Conservation (phyloP, 2,329 filamentous ascomycete genomes). For the Neobulgaria alba region DNA sequence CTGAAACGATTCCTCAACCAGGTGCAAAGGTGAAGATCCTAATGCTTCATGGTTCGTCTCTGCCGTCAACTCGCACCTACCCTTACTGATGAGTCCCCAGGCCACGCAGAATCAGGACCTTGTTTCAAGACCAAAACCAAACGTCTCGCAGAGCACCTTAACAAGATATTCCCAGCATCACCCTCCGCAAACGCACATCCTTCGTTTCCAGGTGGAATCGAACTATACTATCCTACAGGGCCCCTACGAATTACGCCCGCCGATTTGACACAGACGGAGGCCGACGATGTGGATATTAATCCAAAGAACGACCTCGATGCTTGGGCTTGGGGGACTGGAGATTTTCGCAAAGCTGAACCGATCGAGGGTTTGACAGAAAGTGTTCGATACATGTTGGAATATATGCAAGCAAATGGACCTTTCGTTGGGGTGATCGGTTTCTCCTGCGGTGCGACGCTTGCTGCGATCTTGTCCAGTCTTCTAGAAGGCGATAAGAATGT, state of each 20-base stretch:
- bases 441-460: conserved; percentile 4
- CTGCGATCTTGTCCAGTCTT: conserved; percentile 2
- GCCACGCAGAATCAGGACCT: neutral
- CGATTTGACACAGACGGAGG: neutral
- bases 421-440: conserved; percentile 7
- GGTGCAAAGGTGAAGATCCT: neutral
- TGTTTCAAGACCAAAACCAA: neutral
- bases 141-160: neutral
- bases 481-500: neutral
- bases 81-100: too few species aligned
- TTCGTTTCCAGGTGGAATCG: neutral
- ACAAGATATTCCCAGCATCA: neutral
- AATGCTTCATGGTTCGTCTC: neutral
- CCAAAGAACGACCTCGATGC: neutral
- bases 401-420: conserved; percentile 2
- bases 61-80: neutral
- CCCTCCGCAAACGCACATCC: neutral
- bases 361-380: neutral
- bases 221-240: neutral
- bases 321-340: neutral
- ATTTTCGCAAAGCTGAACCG: neutral
- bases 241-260: neutral
- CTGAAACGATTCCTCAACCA: neutral
- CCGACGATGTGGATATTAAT: neutral
- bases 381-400: neutral